Evolutionary conservation across 2,329 filamentous ascomycete genomes (phyloP), one percentile per base, ranked within the genome.

Genomic region (Aspergillus sp.): DNA sequence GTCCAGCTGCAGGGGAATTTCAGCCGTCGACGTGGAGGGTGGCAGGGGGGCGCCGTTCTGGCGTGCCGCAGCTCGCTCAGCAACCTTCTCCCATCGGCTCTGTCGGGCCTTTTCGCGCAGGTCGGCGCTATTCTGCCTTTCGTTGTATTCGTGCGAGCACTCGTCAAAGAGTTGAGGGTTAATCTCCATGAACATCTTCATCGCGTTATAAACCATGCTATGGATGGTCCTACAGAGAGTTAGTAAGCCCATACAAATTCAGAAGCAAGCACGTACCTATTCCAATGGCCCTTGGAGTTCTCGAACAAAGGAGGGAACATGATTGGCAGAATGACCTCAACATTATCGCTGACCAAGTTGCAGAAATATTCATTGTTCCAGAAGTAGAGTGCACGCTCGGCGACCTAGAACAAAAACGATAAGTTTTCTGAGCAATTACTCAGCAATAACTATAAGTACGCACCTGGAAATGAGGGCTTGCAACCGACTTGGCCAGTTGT

Each of bases 361-460:
- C 95, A 99, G 79, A 99, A 99, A 75, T 99, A 99, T 75, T 99
- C 95, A 72, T 99, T 99, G 82, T 99, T 99, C 95, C 95, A 99
- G 80, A 99, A 99, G 79, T 99, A 99, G 27, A 99, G 83, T 5
- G 95, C 95, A 64, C 95, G 87, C 79, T 99, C 95, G 17, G 95
- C 95, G 58, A 99, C 95, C 84, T 86, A 61, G 44, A 17, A n/a
- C 6, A 46, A 40, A 22, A n/a, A 41, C 55, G 5, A 54, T 59
- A 63, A 61, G 66, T 60, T 48, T 61, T n/a, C 7, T 19, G 37
- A n/a, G 22, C 5, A 15, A 20, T 44, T 5, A 34, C 34, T 9
- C 13, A 5, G 7, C 4, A 15, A 45, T 8, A 2, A 54, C 55
- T 47, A 13, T 17, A 44, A 39, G 19, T 13, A 65, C 76, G 45